phyloP scores from a whole-genome alignment of 1,284 basidiomycete genomes.

The Agaricales sp. region DNA sequence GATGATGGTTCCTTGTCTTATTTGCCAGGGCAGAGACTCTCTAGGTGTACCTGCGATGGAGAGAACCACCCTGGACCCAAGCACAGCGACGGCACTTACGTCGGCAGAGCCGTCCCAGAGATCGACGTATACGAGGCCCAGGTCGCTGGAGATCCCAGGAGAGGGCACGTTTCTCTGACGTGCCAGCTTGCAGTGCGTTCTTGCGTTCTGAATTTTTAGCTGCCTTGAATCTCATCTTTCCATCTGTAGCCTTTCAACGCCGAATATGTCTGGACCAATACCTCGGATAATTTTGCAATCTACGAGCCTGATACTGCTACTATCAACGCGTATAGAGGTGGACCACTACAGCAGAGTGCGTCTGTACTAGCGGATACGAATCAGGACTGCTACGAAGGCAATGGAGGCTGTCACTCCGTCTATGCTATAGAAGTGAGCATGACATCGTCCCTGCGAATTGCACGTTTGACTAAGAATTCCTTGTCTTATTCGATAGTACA shows the following conservation, averaged over 20 bases:
- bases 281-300: slow-evolving; percentile 19
- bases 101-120: slow-evolving; percentile 68
- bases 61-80: slow-evolving; percentile 70
- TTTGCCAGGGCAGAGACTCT: slow-evolving; percentile 68
- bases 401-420: slow-evolving; percentile 16
- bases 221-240: neutral
- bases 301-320: slow-evolving; percentile 7
- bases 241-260: slow-evolving; percentile 34
- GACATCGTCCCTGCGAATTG: neutral
- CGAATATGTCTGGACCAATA: slow-evolving; percentile 28
- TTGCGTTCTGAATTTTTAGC: neutral
- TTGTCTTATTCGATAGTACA: neutral
- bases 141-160: slow-evolving; percentile 30
- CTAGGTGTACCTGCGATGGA: slow-evolving; percentile 64
- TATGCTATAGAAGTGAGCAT: neutral
- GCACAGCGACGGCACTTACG: slow-evolving; percentile 40
- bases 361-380: slow-evolving; percentile 7
- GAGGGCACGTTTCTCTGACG: slow-evolving; percentile 51
- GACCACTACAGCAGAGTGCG: slow-evolving; percentile 26
- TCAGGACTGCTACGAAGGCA: slow-evolving; percentile 22
- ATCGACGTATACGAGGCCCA: slow-evolving; percentile 74
- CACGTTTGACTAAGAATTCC: too few relatives aligned
- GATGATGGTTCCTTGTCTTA: slow-evolving; percentile 32
- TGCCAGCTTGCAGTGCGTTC: slow-evolving; percentile 52
- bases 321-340: slow-evolving; percentile 25